These are phyloP conservation scores for Eimeria acervulina DNA, from an alignment of 169 alveolate species.

Conservation along the genomic window DNA sequence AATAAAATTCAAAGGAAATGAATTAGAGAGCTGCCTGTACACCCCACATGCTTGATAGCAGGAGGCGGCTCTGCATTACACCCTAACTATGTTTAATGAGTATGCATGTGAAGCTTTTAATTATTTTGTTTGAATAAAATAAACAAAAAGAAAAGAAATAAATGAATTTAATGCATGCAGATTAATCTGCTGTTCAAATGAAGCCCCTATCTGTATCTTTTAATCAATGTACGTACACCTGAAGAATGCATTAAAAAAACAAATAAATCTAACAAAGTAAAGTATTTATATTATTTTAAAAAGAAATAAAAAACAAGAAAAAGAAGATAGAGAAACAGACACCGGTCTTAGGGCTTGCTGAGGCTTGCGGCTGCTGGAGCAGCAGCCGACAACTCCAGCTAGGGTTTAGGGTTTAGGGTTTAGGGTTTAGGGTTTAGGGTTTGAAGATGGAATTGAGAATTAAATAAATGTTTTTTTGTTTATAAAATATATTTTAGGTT, in stretches of 20 bases:
- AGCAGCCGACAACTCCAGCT: conserved; percentile 1
- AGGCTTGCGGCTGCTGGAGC: neutral
- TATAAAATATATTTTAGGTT: neutral
- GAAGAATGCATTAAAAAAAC: neutral
- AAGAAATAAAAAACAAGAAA: neutral
- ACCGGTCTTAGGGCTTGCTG: neutral
- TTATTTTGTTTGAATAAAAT: too few relatives aligned
- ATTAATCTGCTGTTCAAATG: too few relatives aligned
- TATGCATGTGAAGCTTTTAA: too few relatives aligned
- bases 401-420: conserved; percentile 41
- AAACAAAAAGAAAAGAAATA: neutral
- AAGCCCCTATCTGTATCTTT: neutral
- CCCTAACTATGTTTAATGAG: too few relatives aligned
- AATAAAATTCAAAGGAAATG: too few relatives aligned
- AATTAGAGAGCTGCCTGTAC: too few relatives aligned
- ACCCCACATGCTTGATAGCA: too few relatives aligned
- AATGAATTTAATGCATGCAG: neutral
- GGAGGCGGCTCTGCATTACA: too few relatives aligned
- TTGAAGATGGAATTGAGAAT: neutral
- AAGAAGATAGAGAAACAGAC: neutral
- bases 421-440: conserved; percentile 37
- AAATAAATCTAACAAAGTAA: neutral
- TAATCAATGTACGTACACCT: neutral
- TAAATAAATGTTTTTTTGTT: neutral
- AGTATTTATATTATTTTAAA: neutral